Evolutionary conservation across 306 rosid species (phyloP), one percentile per base, ranked within the genome.

Genomic region (Pachyrhizus erosus): DNA sequence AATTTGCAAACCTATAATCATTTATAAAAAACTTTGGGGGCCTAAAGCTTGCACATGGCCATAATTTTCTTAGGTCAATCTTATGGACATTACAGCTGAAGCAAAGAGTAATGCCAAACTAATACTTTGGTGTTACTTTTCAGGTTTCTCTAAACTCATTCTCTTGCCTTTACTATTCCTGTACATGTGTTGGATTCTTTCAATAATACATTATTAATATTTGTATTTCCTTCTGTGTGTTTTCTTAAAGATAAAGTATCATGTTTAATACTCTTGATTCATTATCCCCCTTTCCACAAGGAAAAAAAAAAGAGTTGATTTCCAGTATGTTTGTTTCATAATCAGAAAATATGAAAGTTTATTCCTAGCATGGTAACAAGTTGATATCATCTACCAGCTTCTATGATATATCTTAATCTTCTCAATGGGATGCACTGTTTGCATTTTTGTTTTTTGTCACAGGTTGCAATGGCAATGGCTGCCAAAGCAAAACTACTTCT

Each of bases 391-490:
- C 55, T 60, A 52, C 18, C 7, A 31, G 73, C 27, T 73, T 79
- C 72, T 80, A 62, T 27, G 60, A 70, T 54, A 13, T 70, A 24
- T 71, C 27, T 13, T 57, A 17, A 26, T 42, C 69, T 86, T 86
- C 42, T 45, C 61, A 64, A 12, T 65, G 57, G 85, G 80, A 68
- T 77, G 81, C 79, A 60, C 81, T 29, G 43, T 92, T 87, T 79
- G 46, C 61, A 78, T 58, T 82, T 76, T 77, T 83, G 62, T 77
- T 81, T 62, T 62, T 70, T 82, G 42, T 73, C 54, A 49, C 93
- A 96, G 99, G 99, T 96, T 88, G 97, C 99, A 49, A 96, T 96
- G 99, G 99, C 99, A 65, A 96, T 96, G 99, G 99, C 99, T 84
- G 97, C 99, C 37, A 93, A 96, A 92, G 99, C 99, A 75, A 96